Evolutionary conservation across 2,329 filamentous ascomycete genomes (phyloP).

Genomic region (Allantophomopsis cytisporea): DNA sequence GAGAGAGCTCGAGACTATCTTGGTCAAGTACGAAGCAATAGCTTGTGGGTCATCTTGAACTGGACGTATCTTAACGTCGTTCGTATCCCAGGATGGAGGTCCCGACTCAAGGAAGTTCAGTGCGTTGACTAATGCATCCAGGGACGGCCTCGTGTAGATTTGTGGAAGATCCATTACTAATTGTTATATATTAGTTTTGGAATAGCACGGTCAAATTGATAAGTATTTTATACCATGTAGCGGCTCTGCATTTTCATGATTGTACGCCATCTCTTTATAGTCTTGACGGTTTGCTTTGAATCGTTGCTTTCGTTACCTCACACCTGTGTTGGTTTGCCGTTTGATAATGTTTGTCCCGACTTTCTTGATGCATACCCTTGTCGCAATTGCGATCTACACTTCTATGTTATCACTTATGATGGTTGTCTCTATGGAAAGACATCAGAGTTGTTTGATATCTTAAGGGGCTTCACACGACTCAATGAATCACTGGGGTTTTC

Average conservation of each 20-base stretch:
- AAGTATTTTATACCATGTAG: neutral
- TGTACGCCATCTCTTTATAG: neutral
- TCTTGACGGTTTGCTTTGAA: too few species aligned
- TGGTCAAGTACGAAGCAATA: constrained; percentile 52
- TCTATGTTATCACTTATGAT: neutral
- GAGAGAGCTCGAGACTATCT: constrained; percentile 53
- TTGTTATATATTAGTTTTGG: neutral
- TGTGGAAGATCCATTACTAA: constrained; percentile 67
- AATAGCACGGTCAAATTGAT: neutral
- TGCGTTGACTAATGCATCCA: constrained; percentile 45
- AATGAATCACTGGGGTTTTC: too few species aligned
- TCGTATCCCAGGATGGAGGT: constrained; percentile 52
- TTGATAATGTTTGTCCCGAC: neutral
- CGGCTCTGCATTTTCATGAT: constrained; percentile 4
- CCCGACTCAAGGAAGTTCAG: constrained; percentile 54
- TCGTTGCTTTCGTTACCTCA: neutral
- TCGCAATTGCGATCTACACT: too few species aligned
- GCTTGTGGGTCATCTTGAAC: constrained; percentile 27
- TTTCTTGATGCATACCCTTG: neutral
- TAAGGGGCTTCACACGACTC: too few species aligned
- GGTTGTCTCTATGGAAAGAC: neutral
- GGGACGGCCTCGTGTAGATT: constrained; percentile 63
- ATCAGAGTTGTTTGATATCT: neutral
- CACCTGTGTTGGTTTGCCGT: neutral
- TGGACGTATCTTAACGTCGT: constrained; percentile 23